Conservation (phyloP, 805 yeast genomes). For the Lipomyces yamadae region DNA sequence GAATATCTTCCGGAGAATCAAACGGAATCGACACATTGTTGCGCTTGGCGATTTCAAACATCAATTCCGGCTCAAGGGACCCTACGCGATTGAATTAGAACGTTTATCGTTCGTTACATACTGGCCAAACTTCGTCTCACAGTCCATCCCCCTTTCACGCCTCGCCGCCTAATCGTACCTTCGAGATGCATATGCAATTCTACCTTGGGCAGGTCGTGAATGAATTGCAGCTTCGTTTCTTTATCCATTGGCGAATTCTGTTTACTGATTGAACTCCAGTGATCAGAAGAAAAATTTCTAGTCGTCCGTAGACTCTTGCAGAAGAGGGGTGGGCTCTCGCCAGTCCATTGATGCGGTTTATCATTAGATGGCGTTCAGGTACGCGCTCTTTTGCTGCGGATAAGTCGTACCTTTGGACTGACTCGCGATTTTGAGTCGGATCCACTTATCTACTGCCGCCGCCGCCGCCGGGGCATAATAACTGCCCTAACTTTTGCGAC, state of each 20-base stretch:
- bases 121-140: no score
- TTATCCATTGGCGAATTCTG: slow-evolving; percentile 25
- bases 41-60: slow-evolving; percentile 70
- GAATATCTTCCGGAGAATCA: slow-evolving; percentile 58
- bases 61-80: slow-evolving; percentile 70
- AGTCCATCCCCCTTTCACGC: neutral
- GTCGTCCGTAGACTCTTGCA: neutral
- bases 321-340: neutral
- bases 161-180: slow-evolving; percentile 51
- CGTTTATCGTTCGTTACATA: neutral
- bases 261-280: neutral
- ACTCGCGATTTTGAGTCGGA: neutral
- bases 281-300: neutral
- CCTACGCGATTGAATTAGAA: slow-evolving; percentile 14
- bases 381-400: neutral
- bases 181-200: slow-evolving; percentile 86
- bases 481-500: no score
- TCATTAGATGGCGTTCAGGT: neutral
- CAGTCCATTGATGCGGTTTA: neutral
- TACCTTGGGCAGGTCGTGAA: slow-evolving; percentile 78
- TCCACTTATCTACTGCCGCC: neutral
- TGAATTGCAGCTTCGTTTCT: slow-evolving; percentile 48
- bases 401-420: neutral
- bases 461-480: no score
- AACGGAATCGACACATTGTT: slow-evolving; percentile 65